These are phyloP conservation scores for Fraxinus angustifolia DNA, from an alignment of 305 asterid genomes.

Conservation along the genomic window DNA sequence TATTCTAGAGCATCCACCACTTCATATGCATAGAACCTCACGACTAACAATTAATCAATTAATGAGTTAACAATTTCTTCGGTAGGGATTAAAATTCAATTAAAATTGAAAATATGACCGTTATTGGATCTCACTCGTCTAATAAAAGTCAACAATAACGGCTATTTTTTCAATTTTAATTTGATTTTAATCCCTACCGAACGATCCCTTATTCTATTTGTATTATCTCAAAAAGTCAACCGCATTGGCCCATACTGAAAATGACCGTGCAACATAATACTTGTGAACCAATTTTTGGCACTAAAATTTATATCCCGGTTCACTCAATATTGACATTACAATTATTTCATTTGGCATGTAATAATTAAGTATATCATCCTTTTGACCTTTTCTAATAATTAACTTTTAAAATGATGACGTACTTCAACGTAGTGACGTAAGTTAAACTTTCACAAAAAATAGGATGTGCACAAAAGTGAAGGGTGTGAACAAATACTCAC, in stretches of 20 bases:
- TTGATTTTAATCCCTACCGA: too few species aligned
- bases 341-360: background rate
- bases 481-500: conserved; percentile 26
- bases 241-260: conserved; percentile 9
- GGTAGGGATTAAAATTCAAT: too few species aligned
- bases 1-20: conserved; percentile 74
- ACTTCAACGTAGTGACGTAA: background rate
- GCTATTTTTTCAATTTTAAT: too few species aligned
- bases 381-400: background rate
- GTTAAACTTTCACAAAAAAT: background rate
- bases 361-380: background rate
- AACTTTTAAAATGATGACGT: background rate
- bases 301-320: background rate
- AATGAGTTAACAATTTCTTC: conserved; percentile 1
- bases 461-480: background rate
- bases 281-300: background rate
- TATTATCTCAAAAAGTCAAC: conserved; percentile 18
- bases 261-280: background rate
- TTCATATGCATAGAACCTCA: conserved; percentile 72
- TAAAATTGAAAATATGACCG: too few species aligned
- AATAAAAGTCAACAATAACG: too few species aligned
- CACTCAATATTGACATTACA: background rate
- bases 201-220: background rate
- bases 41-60: background rate
- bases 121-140: too few species aligned